Percentiles rank a stretch among this genome's conserved stretches.
These are phyloP conservation scores for Fagopyrum esculentum DNA, from an alignment of 148 eudicot species.

Conservation along the genomic window DNA sequence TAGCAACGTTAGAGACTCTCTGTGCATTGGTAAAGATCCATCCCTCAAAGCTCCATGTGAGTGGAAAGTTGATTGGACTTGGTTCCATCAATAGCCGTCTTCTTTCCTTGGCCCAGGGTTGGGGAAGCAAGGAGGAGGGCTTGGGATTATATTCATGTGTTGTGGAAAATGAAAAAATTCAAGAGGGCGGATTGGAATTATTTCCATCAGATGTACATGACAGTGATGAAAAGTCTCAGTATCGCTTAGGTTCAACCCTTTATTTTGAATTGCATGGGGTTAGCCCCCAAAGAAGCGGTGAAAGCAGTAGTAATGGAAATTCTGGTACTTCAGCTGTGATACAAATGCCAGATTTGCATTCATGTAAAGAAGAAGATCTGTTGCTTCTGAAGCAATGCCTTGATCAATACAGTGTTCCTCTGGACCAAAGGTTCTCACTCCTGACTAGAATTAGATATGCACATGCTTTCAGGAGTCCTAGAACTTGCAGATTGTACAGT, in stretches of 20 bases:
- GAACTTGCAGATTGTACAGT: constrained; percentile 82
- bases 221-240: constrained; percentile 57
- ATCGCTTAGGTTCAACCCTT: constrained; percentile 80
- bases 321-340: constrained; percentile 51
- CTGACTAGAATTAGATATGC: constrained; percentile 96
- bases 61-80: constrained; percentile 86
- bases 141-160: constrained; percentile 89
- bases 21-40: constrained; percentile 76
- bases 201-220: constrained; percentile 63
- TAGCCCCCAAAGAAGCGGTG: constrained; percentile 41
- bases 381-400: constrained; percentile 62
- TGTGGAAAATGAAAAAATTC: constrained; percentile 69
- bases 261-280: constrained; percentile 83
- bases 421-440: constrained; percentile 76
- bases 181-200: constrained; percentile 61
- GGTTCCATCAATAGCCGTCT: constrained; percentile 83
- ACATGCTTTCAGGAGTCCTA: constrained; percentile 73
- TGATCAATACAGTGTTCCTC: constrained; percentile 66
- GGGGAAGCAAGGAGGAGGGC: constrained; percentile 99
- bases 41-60: constrained; percentile 86
- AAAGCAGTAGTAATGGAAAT: constrained; percentile 33
- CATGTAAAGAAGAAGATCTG: constrained; percentile 77
- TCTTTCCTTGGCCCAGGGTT: constrained; percentile 91
- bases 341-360: constrained; percentile 73
- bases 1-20: constrained; percentile 83